Evolutionary conservation across 2,329 filamentous ascomycete species (phyloP).

Genomic region (Calonectria fujianensis): DNA sequence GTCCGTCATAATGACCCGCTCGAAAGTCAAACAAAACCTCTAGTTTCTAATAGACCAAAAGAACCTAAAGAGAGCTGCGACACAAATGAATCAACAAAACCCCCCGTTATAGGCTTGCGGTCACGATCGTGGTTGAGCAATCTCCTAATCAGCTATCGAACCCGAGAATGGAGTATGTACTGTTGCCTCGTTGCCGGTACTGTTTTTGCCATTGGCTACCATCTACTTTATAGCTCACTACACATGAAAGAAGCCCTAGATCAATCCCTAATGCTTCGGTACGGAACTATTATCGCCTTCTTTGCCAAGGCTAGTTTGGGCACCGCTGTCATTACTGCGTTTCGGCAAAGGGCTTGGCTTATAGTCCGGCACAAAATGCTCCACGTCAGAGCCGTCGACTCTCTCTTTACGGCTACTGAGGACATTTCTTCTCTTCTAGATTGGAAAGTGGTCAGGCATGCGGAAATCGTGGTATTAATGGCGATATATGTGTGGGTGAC

Average conservation of each 20-base stretch:
- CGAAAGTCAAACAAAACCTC: not conserved
- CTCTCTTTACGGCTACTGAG: conserved; percentile 27
- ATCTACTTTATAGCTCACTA: conserved; percentile 18
- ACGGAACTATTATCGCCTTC: conserved; percentile 46
- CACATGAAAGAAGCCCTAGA: not conserved
- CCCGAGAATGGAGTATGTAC: conserved; percentile 36
- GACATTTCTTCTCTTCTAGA: conserved; percentile 19
- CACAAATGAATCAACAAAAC: not conserved
- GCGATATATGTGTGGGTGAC: conserved; percentile 33
- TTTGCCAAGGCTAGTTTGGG: conserved; percentile 51
- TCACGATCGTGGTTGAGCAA: not conserved
- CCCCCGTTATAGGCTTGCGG: not conserved
- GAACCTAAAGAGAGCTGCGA: not conserved
- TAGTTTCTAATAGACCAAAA: not conserved
- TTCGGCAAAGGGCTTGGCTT: conserved; percentile 50
- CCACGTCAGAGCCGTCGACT: conserved; percentile 35
- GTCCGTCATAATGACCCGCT: not conserved
- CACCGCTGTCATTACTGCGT: conserved; percentile 48
- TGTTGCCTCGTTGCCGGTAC: not conserved
- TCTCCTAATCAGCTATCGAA: not conserved
- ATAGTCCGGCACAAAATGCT: conserved; percentile 51
- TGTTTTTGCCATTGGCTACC: conserved; percentile 8
- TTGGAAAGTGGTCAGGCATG: not conserved
- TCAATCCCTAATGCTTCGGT: conserved; percentile 30
- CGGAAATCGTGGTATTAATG: conserved; percentile 9